phyloP scores from a whole-genome alignment of 1,284 basidiomycete genomes.

The Exobasidium rhododendri region DNA sequence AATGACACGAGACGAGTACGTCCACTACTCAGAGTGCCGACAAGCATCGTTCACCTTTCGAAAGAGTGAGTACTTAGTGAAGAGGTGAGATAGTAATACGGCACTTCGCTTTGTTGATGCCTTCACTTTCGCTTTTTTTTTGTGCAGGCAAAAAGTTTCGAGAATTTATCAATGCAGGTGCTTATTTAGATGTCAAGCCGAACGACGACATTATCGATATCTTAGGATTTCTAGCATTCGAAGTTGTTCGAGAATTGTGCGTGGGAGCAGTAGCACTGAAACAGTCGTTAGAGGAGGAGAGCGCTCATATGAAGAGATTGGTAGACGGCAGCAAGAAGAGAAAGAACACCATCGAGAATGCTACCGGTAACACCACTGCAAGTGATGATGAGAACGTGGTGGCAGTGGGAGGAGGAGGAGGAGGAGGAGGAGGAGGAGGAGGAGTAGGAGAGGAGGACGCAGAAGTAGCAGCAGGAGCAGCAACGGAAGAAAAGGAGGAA shows the following conservation, averaged over 20 bases:
- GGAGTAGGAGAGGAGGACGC: not conserved
- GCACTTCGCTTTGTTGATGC: not conserved
- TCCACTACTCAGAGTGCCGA: slow-evolving; percentile 93
- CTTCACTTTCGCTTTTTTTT: slow-evolving; percentile 45
- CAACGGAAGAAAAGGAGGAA: slow-evolving; percentile 7
- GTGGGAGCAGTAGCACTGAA: slow-evolving; percentile 57
- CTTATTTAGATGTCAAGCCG: slow-evolving; percentile 81
- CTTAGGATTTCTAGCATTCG: slow-evolving; percentile 92
- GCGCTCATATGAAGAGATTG: slow-evolving; percentile 13
- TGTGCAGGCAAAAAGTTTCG: slow-evolving; percentile 77
- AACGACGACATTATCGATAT: slow-evolving; percentile 96
- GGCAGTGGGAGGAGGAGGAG: slow-evolving; percentile 1
- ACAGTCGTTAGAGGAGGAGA: slow-evolving; percentile 33
- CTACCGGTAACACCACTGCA: not conserved
- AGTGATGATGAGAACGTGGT: not conserved
- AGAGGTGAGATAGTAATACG: slow-evolving; percentile 21
- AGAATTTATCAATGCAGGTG: slow-evolving; percentile 87
- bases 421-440: not conserved
- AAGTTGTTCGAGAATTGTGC: slow-evolving; percentile 90
- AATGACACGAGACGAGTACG: slow-evolving; percentile 96
- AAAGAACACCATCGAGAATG: slow-evolving; percentile 1
- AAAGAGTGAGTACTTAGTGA: slow-evolving; percentile 65
- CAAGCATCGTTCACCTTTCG: slow-evolving; percentile 96
- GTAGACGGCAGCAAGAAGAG: not conserved
- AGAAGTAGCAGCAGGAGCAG: slow-evolving; percentile 4